Evolutionary conservation across 139 green algal genomes (phyloP).

Genomic region (Asterochloris erici): DNA sequence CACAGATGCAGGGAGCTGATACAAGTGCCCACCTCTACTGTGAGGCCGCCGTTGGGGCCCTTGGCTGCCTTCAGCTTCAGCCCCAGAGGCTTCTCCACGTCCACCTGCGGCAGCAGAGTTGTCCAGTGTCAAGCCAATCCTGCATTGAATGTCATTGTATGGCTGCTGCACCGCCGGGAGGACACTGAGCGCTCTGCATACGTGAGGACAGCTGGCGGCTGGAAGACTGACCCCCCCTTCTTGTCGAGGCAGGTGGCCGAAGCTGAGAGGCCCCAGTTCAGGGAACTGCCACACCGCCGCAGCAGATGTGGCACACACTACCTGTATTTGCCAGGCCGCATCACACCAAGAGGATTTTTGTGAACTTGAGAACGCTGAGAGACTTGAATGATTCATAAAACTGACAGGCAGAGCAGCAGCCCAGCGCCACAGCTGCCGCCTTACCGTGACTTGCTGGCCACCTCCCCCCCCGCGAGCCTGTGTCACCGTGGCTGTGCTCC

Average conservation of each 20-base stretch:
- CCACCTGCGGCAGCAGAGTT: constrained; percentile 49
- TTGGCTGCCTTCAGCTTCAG: constrained; percentile 68
- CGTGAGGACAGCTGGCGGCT: neutral
- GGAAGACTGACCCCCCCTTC: neutral
- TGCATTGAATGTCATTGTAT: too few relatives aligned
- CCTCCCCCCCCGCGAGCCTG: neutral
- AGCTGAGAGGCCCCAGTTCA: too few relatives aligned
- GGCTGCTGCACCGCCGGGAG: too few relatives aligned
- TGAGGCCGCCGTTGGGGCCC: constrained; percentile 60
- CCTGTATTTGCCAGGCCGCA: too few relatives aligned
- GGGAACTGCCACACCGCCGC: too few relatives aligned
- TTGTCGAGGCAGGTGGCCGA: too few relatives aligned
- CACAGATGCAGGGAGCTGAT: neutral
- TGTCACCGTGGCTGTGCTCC: neutral
- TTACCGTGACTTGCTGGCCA: constrained; percentile 3
- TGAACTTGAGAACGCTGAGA: too few relatives aligned
- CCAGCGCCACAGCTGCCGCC: too few relatives aligned
- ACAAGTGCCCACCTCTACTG: constrained; percentile 55
- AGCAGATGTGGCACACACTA: too few relatives aligned
- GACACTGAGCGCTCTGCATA: neutral
- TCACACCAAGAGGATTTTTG: too few relatives aligned
- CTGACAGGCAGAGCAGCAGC: too few relatives aligned
- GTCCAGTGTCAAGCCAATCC: neutral
- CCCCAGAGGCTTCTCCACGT: constrained; percentile 89
- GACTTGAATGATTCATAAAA: too few relatives aligned